Evolutionary conservation across 2,329 filamentous ascomycete genomes (phyloP).

Genomic region (Epichloe hybrida): DNA sequence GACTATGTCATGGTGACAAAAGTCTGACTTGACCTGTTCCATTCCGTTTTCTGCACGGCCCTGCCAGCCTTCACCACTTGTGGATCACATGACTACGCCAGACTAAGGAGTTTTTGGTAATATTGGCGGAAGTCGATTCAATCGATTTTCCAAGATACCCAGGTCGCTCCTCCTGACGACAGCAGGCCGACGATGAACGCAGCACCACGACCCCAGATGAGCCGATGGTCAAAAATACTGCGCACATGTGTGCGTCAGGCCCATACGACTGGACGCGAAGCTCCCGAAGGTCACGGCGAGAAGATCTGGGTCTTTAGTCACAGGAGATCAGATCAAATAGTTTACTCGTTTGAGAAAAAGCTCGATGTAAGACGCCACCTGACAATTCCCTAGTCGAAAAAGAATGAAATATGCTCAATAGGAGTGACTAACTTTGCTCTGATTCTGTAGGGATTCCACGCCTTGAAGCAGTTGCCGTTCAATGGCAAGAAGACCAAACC

Average conservation of each 20-base stretch:
- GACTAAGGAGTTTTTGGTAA: neutral
- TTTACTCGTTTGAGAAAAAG: conserved; percentile 35
- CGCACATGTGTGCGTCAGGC: conserved; percentile 29
- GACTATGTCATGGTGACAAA: neutral
- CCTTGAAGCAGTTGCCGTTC: conserved; percentile 46
- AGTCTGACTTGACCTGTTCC: neutral
- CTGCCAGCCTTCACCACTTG: neutral
- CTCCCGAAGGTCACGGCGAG: conserved; percentile 35
- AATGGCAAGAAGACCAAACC: conserved; percentile 56
- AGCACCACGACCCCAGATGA: conserved; percentile 20
- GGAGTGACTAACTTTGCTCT: no score
- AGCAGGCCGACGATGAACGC: conserved; percentile 23
- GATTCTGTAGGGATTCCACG: conserved; percentile 22
- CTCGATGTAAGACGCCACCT: conserved; percentile 27
- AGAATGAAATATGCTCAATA: neutral
- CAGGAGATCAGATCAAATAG: conserved; percentile 33
- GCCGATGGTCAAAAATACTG: conserved; percentile 29
- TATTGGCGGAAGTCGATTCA: neutral
- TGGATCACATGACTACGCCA: conserved; percentile 14
- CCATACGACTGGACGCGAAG: conserved; percentile 15
- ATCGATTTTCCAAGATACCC: conserved; percentile 3
- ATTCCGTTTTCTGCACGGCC: no score
- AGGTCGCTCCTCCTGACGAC: conserved; percentile 3
- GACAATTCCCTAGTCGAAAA: neutral
- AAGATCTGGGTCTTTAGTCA: conserved; percentile 43